Evolutionary conservation across 345 rosid genomes (phyloP), one percentile per base, ranked within the genome.

Genomic region (Aquilaria yunnanensis): DNA sequence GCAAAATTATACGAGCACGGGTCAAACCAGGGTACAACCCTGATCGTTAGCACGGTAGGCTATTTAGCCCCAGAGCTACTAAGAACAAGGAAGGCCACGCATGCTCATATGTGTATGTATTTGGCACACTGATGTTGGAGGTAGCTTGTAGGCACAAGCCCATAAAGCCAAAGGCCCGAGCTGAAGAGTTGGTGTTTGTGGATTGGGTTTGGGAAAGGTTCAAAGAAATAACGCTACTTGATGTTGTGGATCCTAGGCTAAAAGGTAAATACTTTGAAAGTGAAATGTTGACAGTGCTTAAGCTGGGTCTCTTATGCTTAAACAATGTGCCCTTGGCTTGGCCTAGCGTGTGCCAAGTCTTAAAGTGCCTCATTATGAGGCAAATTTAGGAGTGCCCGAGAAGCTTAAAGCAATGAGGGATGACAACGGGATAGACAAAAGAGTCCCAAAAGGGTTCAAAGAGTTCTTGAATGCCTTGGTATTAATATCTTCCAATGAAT

Each of bases 51-150:
- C 60, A 93, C 97, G 5, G 68, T 93, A 65, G 97, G 98, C 0
- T 93, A 93, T 76, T 61, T 93, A 54, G 97, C 98, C 29, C 98
- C 98, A 2, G 98, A 93, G 65, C 76, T 85, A 3, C 82, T 94
- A 10, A 68, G 84, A 70, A 88, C 96, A 10, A 97, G 95, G 31
- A 92, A 86, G 76, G 86, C 97, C 8, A 80, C 91, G 0, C 80
- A 0, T 67, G 87, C 54, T 90, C 97, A 0, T 97, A 93, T 72
- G 89, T 93, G 68, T 93, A 73, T 32, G 98, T 96, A 5, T 93
- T 93, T 51, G 97, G 98, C 29, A 94, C 97, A 9, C 72, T 93
- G n/a, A 68, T 93, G 67, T 75, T 93, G 1, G 97, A 93, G 69
- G 89, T 83, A 0, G 82, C 72, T 0, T 90, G 98, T 23, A 94